phyloP scores from a whole-genome alignment of 2,329 filamentous ascomycete species.

The Fusarium nygamai region DNA sequence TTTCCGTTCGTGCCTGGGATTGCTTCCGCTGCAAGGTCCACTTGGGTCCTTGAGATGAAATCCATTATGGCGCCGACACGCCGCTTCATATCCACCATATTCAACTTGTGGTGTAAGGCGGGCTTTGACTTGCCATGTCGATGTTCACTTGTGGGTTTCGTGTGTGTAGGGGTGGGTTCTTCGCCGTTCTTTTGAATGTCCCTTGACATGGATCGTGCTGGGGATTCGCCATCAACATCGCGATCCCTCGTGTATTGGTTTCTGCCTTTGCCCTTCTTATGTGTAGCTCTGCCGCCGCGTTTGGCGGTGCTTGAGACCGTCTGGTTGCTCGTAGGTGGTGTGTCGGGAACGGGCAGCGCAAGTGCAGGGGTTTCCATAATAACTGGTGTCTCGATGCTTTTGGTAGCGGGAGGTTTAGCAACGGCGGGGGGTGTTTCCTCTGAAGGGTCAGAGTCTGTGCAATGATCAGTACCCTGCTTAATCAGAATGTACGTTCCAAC shows the following conservation, averaged over 20 bases:
- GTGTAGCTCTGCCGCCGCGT: constrained; percentile 67
- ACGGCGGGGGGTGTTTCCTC: constrained; percentile 70
- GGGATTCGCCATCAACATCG: constrained; percentile 68
- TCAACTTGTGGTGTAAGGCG: constrained; percentile 72
- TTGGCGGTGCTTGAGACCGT: constrained; percentile 63
- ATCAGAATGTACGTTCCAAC: constrained; percentile 16
- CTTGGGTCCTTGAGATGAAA: constrained; percentile 88
- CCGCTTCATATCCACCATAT: constrained; percentile 88
- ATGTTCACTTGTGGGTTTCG: constrained; percentile 55
- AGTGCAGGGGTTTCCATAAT: constrained; percentile 43
- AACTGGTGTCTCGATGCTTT: constrained; percentile 46
- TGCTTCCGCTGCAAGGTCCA: constrained; percentile 80
- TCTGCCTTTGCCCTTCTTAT: constrained; percentile 75
- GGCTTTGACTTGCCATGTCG: constrained; percentile 65
- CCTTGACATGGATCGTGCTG: constrained; percentile 65
- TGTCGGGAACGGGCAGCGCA: constrained; percentile 46
- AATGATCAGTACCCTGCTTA: constrained; percentile 19
- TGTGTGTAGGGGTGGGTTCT: constrained; percentile 47
- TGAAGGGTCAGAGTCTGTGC: constrained; percentile 74
- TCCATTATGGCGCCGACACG: constrained; percentile 86
- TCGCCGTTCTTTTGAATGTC: constrained; percentile 54
- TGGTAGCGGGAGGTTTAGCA: constrained; percentile 41
- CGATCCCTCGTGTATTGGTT: constrained; percentile 87
- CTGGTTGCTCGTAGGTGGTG: constrained; percentile 57
- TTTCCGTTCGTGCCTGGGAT: constrained; percentile 56